Percentiles rank a stretch among this genome's conserved stretches.
These are phyloP conservation scores for Turnera subulata DNA, from an alignment of 345 rosid genomes.

Conservation along the genomic window DNA sequence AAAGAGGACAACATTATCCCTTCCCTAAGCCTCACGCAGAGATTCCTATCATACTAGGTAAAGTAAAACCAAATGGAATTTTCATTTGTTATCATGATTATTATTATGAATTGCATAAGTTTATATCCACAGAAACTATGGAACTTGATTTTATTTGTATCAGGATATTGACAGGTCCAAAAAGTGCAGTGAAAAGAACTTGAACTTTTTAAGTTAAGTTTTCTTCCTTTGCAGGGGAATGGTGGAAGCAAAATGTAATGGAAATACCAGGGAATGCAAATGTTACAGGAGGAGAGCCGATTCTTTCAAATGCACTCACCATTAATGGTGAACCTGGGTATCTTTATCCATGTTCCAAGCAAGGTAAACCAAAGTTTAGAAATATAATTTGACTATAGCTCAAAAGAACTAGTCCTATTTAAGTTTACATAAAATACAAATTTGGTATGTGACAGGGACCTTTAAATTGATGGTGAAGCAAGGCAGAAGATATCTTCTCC, in stretches of 20 bases:
- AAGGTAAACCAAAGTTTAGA: constrained; percentile 5
- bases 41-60: constrained; percentile 2
- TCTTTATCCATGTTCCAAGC: background rate
- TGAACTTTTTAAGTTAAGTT: too few species aligned
- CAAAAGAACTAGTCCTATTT: too few species aligned
- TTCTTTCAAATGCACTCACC: constrained; percentile 2
- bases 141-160: too few species aligned
- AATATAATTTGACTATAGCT: too few species aligned
- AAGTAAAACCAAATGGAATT: too few species aligned
- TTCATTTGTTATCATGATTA: too few species aligned
- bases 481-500: constrained; percentile 17
- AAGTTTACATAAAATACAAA: too few species aligned
- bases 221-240: background rate
- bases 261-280: background rate
- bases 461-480: constrained; percentile 3
- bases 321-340: constrained; percentile 10
- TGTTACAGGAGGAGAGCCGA: constrained; percentile 15
- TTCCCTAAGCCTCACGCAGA: constrained; percentile 19
- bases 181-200: too few species aligned
- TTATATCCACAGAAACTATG: too few species aligned
- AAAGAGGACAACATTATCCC: constrained; percentile 13
- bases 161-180: too few species aligned
- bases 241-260: constrained; percentile 21
- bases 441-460: background rate
- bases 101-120: too few species aligned